Conservation (phyloP, 1,139 yeast species). For the Citeromyces siamensis region DNA sequence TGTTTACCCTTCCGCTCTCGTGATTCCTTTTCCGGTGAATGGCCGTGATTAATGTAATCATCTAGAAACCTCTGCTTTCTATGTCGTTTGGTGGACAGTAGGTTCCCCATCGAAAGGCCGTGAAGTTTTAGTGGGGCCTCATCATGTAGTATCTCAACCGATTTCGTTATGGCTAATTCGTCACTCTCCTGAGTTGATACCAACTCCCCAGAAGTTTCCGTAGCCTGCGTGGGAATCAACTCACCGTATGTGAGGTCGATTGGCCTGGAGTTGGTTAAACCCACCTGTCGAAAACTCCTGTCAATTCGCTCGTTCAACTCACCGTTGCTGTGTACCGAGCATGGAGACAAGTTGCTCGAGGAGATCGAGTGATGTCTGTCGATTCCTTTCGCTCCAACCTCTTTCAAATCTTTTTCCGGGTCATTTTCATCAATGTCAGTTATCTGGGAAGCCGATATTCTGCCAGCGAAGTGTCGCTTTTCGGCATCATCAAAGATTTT, state of each 20-base stretch:
- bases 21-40: too few relatives aligned
- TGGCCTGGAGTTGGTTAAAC: background rate
- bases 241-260: background rate
- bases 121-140: background rate
- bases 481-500: background rate
- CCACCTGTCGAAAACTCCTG: background rate
- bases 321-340: background rate
- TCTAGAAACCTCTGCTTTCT: background rate
- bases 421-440: too few relatives aligned
- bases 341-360: background rate
- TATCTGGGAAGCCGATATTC: too few relatives aligned
- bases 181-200: background rate
- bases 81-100: constrained; percentile 1
- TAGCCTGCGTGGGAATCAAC: constrained; percentile 2
- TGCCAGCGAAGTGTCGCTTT: too few relatives aligned
- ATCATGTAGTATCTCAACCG: background rate
- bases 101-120: background rate
- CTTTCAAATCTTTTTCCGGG: too few relatives aligned
- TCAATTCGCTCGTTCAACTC: background rate
- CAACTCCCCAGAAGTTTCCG: constrained; percentile 1
- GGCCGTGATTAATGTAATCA: too few relatives aligned
- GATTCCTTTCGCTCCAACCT: too few relatives aligned
- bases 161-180: background rate
- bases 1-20: too few relatives aligned
- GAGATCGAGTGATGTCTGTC: too few relatives aligned